Evolutionary conservation across 192 early-diverging fungal species (phyloP), one percentile per base, ranked within the genome.

Genomic region (Gamsiella multidivaricata): DNA sequence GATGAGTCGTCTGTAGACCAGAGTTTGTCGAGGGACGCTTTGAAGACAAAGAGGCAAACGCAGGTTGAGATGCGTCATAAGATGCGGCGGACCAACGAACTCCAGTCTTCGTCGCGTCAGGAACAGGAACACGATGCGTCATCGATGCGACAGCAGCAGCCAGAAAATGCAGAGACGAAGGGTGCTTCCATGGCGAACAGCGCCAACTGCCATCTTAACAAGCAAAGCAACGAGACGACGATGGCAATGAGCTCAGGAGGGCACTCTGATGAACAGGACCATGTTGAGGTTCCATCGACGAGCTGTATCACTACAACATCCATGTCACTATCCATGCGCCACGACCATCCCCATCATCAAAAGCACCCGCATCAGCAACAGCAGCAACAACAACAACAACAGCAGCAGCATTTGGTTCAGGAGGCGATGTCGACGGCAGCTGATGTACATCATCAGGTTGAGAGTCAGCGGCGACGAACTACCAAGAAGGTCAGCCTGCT

Each of bases 221-320:
- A 78, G 65, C 59, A 69, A 53, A 78, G 65, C 55, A 66, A 78
- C 26, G 74, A 78, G 39, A 78, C 74, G 3, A 78, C 74, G 2
- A 78, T 78, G 74, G 74, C 63, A 25, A 64, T 78, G 54, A 61
- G 63, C 14, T 78, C 74, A 15, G 74, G 74, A 17, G 65, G 74
- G 0, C 52, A 68, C 22, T 78, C 66, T 15, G 74, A 78, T 45
- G 74, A 69, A 23, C 74, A 78, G n/a, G 74, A 78, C 25, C 65
- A 78, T 33, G 65, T 78, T 6, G 74, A 78, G 47, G 74, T 78
- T 3, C 74, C 74, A 5, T 78, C 74, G 5, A 69, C 66, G 0
- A 78, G 74, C 49, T 78, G 65, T 58, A 41, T 78, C 17, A 78
- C 74, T 5, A 69, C 74, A 10, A 49, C 49, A 22, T 76, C 72